Base-by-base conservation (phyloP, 495 filamentous ascomycete genomes). In the Penicillium pancosmium region DNA sequence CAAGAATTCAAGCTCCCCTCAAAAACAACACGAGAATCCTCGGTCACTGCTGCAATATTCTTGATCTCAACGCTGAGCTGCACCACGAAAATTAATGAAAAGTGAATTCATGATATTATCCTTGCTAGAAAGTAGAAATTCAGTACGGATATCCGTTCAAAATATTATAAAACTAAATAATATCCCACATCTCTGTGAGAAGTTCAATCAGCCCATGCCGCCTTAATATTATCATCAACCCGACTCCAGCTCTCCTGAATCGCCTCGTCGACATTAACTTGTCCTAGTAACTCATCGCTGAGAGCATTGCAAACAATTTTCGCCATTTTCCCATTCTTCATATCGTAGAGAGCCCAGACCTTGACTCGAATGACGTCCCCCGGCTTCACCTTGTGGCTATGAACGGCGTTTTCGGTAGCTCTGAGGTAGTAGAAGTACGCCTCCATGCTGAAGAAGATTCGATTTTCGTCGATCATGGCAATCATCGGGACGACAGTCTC, bases 311-410 rank as follows among this genome's bases (percentile, higher is more conserved):
- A 56, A 25, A 36, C 38, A 41, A 56, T 56, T 12, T 41, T 16
- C 25, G 31, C 54, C 54, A 56, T 56, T 44, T 56, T 50, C 12
- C 34, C 54, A 21, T 40, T 44, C 11, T 23, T 11, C 54, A 56
- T 56, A 21, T 56, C 46, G 23, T 56, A 56, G 40, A 40, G 6
- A 50, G 54, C 54, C 54, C 54, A 56, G 1, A 56, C 54, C n/a
- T 56, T 56, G 19, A 56, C 54, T 38, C 54, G 44, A 56, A 56
- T 56, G 18, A 56, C 54, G n/a, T 56, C 54, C 1, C 54, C 54
- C 3, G 54, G 33, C 10, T 56, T 50, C 10, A 50, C 46, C 12
- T 56, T 56, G 19, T 56, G 54, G 19, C 54, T 56, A 40, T 56
- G 54, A 12, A 56, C 54, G 9, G 54, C 54, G 8, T 56, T 40